Percentiles rank a stretch among this genome's conserved stretches.
Conservation (phyloP, 2,329 filamentous ascomycete species). For the Fonsecaea erecta region DNA sequence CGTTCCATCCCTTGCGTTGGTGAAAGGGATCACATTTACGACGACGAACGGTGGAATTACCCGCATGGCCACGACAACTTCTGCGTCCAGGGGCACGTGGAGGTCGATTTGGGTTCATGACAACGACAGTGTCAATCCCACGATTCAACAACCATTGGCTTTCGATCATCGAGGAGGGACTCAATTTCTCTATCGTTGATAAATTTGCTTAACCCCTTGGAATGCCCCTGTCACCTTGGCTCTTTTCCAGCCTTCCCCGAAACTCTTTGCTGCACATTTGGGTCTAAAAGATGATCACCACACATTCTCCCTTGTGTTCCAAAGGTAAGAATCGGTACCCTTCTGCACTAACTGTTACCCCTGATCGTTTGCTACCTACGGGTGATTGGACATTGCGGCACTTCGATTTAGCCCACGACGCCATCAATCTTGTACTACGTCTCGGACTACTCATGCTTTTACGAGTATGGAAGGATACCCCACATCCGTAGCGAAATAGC, state of each 20-base stretch:
- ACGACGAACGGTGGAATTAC: background rate
- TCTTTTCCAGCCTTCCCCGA: background rate
- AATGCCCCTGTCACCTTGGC: background rate
- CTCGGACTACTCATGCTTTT: too few species aligned
- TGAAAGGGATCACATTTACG: background rate
- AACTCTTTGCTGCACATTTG: background rate
- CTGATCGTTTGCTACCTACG: background rate
- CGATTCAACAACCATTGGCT: background rate
- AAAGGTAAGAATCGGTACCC: background rate
- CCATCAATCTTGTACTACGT: background rate
- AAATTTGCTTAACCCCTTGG: background rate
- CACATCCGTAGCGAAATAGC: background rate
- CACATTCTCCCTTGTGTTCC: background rate
- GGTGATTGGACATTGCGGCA: background rate
- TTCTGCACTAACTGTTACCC: background rate
- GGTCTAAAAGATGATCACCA: background rate
- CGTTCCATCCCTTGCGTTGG: background rate
- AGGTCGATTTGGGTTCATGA: background rate
- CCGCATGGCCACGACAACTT: background rate
- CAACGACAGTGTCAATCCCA: background rate
- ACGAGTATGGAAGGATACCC: background rate
- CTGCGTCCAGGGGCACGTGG: background rate
- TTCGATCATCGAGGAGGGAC: background rate
- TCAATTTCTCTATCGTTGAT: background rate
- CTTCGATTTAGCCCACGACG: background rate